Evolutionary conservation across 306 rosid species (phyloP).

Genomic region (Malus sylvestris): DNA sequence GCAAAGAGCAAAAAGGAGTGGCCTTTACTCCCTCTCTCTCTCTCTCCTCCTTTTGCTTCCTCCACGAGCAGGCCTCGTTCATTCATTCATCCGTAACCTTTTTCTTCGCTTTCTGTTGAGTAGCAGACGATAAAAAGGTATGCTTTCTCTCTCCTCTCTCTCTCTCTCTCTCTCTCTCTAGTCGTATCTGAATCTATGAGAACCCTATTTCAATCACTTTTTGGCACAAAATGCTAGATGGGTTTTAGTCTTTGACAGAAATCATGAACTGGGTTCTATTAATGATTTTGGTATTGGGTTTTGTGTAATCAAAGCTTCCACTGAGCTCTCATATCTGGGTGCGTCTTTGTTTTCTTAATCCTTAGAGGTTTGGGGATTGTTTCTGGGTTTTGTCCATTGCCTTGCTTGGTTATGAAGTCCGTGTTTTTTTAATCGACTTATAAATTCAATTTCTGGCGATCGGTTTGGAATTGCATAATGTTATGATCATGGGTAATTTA

Average conservation of each 20-base stretch:
- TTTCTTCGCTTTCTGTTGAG: conserved; percentile 35
- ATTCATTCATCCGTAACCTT: conserved; percentile 15
- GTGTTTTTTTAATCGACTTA: background rate
- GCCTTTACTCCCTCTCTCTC: background rate
- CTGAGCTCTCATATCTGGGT: conserved; percentile 15
- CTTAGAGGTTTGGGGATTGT: background rate
- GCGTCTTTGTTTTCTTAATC: conserved; percentile 1
- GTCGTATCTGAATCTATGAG: conserved; percentile 5
- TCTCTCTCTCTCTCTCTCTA: background rate
- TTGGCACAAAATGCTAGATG: conserved; percentile 9
- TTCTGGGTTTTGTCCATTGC: conserved; percentile 1
- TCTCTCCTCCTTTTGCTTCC: background rate
- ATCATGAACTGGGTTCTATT: conserved; percentile 26
- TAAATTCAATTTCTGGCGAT: background rate
- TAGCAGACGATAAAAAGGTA: conserved; percentile 18
- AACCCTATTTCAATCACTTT: background rate
- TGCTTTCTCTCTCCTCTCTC: background rate
- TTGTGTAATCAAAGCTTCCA: conserved; percentile 16
- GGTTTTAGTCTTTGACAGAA: conserved; percentile 25
- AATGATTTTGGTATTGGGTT: conserved; percentile 32
- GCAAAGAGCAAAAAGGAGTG: background rate
- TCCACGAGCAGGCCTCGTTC: conserved; percentile 13
- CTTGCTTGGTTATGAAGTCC: background rate
- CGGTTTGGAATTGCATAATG: background rate
- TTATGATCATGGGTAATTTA: background rate